Base-by-base conservation (phyloP, 371 early-diverging fungal species). In the Gilbertella persicaria region DNA sequence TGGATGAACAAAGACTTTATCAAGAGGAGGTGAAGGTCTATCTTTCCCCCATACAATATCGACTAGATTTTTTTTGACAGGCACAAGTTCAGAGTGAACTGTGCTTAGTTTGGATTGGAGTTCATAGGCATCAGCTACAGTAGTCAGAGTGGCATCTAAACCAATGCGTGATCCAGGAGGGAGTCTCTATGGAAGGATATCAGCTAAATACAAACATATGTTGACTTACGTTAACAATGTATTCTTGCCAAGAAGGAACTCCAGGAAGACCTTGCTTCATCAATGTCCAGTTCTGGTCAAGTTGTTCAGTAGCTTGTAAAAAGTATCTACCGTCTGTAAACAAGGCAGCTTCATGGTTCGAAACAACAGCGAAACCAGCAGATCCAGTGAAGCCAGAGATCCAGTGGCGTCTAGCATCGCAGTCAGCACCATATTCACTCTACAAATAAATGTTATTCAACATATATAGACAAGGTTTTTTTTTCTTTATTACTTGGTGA, bases 301-400 rank as follows among this genome's bases (percentile, higher is more conserved):
- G 74, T 75, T 99, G 93, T 62, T 95, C 83, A 0, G 89, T 78
- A 9, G 99, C 99, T 75, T 99, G 99, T 43, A 99, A 73, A 73
- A 93, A 99, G 83, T 99, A 99, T 46, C 99, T 80, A 2, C 98
- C 97, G 67, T 99, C 99, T 4, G 99, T 99, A 75, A 96, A 98
- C 30, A 98, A 78, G 12, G 86, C 89, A 19, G 92, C 92, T 14
- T 78, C 62, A 21, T 85, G 75, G 23, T 65, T 44, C 4, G 91
- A 82, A 28, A 95, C 88, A 33, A 97, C 77, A 7, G 94, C 94
- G 40, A 86, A 80, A 57, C 93, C 99, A 30, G 98, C 97, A 5
- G 98, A 97, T 5, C 99, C 99, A 42, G 86, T 93, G 65, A 99
- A 99, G 8, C 96, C 96, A 3, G 94, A 92, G 56, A 99, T 93